Base-by-base conservation (phyloP, 2,329 filamentous ascomycete species). In the Trichoderma simmonsii region DNA sequence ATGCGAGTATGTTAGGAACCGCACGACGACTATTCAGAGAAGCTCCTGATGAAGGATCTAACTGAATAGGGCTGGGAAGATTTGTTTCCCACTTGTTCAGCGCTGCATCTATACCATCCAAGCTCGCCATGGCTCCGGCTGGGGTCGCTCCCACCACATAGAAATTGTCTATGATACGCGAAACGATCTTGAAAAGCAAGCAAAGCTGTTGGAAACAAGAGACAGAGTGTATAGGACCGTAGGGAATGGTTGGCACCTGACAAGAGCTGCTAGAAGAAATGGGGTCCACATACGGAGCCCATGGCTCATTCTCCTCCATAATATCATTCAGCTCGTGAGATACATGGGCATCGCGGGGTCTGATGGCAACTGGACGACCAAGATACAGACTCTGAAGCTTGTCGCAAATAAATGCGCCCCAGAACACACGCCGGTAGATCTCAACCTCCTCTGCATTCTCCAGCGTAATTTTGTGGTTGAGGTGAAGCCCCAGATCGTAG, bases 351-450 rank as follows among this genome's bases (percentile, higher is more conserved):
- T 48, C 43, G n/a, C 18, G 43, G 6, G n/a, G 43, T 21, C n/a
- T 48, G 8, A 48, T 4, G 90, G 90, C 0, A 85, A 91, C 75
- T 91, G 87, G 84, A 8, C 36, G 36, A 18, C 36, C 36, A 18
- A 39, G 36, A 39, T 39, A 39, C 15, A 39, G 36, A 18, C 36
- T 39, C 15, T 39, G 36, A 18, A 39, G 36, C 15, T 39, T 39
- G 36, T 39, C 36, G 36, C 36, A 39, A 18, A 39, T 39, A 39
- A 18, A 39, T 18, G 36, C 36, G 15, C 36, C 36, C 36, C 36
- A 39, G 36, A 39, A 39, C 6, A 39, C 36, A 39, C 36, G 36
- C 36, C 36, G 36, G 15, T 39, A 39, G 36, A 39, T 39, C 36
- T 39, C 36, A 18, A 39, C 36, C 15, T 39, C 36, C 15, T 39